A percentile compares a stretch with the other conserved stretches of the same genome.
Evolutionary conservation across 768 basidiomycete species (phyloP).

Genomic region (Stropharia rugosoannulata): DNA sequence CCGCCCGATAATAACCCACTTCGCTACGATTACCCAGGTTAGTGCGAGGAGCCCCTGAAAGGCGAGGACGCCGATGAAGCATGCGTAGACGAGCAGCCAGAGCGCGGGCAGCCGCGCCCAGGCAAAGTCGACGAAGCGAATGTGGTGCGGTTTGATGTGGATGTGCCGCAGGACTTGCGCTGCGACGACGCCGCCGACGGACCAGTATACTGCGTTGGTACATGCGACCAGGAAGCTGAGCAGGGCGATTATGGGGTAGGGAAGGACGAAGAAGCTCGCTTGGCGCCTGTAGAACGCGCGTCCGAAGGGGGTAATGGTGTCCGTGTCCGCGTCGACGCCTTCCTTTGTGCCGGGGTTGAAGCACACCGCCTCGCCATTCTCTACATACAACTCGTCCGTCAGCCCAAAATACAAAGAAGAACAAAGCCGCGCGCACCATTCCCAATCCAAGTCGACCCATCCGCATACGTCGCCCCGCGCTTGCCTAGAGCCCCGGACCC

Average conservation of each 20-base stretch:
- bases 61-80: slow-evolving; percentile 37
- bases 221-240: slow-evolving; percentile 36
- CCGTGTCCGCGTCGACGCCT: slow-evolving; percentile 24
- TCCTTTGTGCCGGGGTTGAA: slow-evolving; percentile 26
- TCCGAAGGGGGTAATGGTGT: slow-evolving; percentile 40
- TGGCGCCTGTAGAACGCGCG: slow-evolving; percentile 40
- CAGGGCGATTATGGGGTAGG: slow-evolving; percentile 33
- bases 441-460: slow-evolving; percentile 48
- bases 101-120: slow-evolving; percentile 41
- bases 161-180: slow-evolving; percentile 36
- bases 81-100: slow-evolving; percentile 37
- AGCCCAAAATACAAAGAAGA: not conserved
- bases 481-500: slow-evolving; percentile 47
- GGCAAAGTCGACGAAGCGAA: slow-evolving; percentile 31
- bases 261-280: slow-evolving; percentile 39
- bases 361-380: slow-evolving; percentile 40
- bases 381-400: slow-evolving; percentile 11
- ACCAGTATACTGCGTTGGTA: slow-evolving; percentile 40
- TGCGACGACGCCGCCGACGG: slow-evolving; percentile 35
- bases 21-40: slow-evolving; percentile 39
- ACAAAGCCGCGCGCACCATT: slow-evolving; percentile 28
- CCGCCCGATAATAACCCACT: slow-evolving; percentile 43
- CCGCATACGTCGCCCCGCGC: slow-evolving; percentile 37
- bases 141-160: slow-evolving; percentile 26
- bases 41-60: slow-evolving; percentile 36